A percentile compares a stretch with the other conserved stretches of the same genome.
phyloP scores from a whole-genome alignment of 2,329 filamentous ascomycete genomes.

The Alternaria hordeiaustralica region DNA sequence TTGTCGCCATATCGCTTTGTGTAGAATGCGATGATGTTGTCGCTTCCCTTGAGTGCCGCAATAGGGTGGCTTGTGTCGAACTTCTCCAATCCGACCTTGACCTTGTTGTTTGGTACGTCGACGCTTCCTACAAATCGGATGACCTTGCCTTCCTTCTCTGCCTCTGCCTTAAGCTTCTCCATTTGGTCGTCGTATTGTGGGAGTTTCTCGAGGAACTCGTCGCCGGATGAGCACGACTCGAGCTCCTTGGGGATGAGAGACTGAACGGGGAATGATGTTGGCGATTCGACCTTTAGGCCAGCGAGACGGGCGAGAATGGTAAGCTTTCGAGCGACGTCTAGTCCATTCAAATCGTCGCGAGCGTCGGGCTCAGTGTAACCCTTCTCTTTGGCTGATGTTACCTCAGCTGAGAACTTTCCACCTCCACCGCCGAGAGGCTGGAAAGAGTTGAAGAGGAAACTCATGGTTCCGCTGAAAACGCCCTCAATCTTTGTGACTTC shows the following conservation, averaged over 20 bases:
- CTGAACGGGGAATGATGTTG: constrained; percentile 90
- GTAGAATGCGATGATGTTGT: constrained; percentile 99
- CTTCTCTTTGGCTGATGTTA: constrained; percentile 87
- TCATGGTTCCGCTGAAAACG: constrained; percentile 97
- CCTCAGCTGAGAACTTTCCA: constrained; percentile 88
- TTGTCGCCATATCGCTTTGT: constrained; percentile 92
- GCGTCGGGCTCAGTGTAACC: constrained; percentile 93
- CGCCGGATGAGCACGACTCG: constrained; percentile 75
- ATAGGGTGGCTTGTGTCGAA: constrained; percentile 85
- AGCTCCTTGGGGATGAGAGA: constrained; percentile 89
- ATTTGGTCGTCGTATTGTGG: constrained; percentile 87
- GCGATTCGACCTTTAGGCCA: constrained; percentile 80
- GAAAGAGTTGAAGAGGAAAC: constrained; percentile 97
- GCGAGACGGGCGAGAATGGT: constrained; percentile 90
- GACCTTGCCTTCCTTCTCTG: constrained; percentile 86
- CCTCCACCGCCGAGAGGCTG: constrained; percentile 78
- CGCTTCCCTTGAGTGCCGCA: constrained; percentile 92
- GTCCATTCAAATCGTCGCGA: constrained; percentile 82
- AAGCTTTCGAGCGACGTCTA: constrained; percentile 93
- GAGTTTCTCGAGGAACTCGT: constrained; percentile 84
- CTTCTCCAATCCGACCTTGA: constrained; percentile 92
- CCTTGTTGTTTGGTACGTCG: constrained; percentile 77
- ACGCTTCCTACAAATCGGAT: constrained; percentile 94
- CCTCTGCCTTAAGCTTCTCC: constrained; percentile 85
- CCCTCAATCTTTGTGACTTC: constrained; percentile 91